Conservation (phyloP, 1,284 basidiomycete genomes). For the Mycena citricolor region DNA sequence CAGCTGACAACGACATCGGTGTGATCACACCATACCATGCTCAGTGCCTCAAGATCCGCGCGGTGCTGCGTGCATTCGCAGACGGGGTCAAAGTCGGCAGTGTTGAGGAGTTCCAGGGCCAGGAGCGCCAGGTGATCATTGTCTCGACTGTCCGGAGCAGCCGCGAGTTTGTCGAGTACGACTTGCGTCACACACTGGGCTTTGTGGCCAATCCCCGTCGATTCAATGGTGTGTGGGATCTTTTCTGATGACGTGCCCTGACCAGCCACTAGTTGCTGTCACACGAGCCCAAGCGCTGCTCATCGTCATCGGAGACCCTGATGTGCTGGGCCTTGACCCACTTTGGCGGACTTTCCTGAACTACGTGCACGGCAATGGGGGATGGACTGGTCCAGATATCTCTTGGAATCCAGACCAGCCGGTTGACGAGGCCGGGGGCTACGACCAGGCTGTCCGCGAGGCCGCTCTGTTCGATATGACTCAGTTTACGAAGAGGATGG, state of each 20-base stretch:
- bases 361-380: slow-evolving; percentile 45
- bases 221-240: too few species aligned
- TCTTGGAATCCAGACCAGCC: slow-evolving; percentile 48
- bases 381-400: slow-evolving; percentile 51
- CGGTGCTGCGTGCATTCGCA: slow-evolving; percentile 32
- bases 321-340: slow-evolving; percentile 47
- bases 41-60: slow-evolving; percentile 49
- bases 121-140: slow-evolving; percentile 56
- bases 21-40: slow-evolving; percentile 58
- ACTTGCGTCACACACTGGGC: slow-evolving; percentile 44
- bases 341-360: slow-evolving; percentile 57
- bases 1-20: slow-evolving; percentile 54
- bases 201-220: slow-evolving; percentile 57
- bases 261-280: too few species aligned
- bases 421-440: slow-evolving; percentile 39
- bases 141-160: slow-evolving; percentile 68
- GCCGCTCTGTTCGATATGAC: slow-evolving; percentile 48
- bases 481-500: slow-evolving; percentile 48
- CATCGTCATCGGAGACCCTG: slow-evolving; percentile 54
- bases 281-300: slow-evolving; percentile 58
- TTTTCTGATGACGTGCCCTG: too few species aligned
- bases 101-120: slow-evolving; percentile 65
- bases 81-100: slow-evolving; percentile 52
- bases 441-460: slow-evolving; percentile 36
- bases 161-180: slow-evolving; percentile 49